A percentile compares a stretch with the other conserved stretches of the same genome.
These are phyloP conservation scores for Rhynchospora tenuis DNA, from an alignment of 176 grass and related monocot genomes.

Conservation along the genomic window DNA sequence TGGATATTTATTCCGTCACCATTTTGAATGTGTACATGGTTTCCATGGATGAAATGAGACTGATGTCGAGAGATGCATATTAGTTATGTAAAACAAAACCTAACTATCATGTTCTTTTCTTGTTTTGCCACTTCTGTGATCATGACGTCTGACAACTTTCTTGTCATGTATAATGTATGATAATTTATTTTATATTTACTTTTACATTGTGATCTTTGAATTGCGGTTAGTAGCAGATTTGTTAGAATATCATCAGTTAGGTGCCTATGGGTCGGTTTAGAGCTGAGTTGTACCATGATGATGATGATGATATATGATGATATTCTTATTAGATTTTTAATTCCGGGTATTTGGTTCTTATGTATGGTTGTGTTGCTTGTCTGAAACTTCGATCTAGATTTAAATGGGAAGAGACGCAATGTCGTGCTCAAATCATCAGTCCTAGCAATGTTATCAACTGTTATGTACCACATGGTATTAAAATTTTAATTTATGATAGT, in stretches of 20 bases:
- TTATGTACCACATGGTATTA: not conserved
- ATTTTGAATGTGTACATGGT: not conserved
- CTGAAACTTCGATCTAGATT: not conserved
- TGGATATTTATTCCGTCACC: not conserved
- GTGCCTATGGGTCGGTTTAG: not conserved
- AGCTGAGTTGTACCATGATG: not conserved
- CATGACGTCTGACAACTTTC: not conserved
- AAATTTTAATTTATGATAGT: not conserved
- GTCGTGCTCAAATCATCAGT: not conserved
- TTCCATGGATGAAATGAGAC: constrained; percentile 9
- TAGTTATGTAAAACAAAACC: constrained; percentile 21
- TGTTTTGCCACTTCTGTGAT: constrained; percentile 14
- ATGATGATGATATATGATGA: not conserved
- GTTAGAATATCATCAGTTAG: not conserved
- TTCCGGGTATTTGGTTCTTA: not conserved
- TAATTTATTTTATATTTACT: not conserved
- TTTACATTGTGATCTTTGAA: not conserved
- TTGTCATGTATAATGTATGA: constrained; percentile 11
- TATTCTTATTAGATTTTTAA: not conserved
- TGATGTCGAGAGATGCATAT: constrained; percentile 11
- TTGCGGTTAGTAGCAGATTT: not conserved
- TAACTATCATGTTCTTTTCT: constrained; percentile 11
- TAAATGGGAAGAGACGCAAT: not conserved
- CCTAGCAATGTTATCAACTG: not conserved
- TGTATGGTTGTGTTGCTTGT: not conserved